Evolutionary conservation across 768 basidiomycete species (phyloP).

Genomic region (Imleria badia): DNA sequence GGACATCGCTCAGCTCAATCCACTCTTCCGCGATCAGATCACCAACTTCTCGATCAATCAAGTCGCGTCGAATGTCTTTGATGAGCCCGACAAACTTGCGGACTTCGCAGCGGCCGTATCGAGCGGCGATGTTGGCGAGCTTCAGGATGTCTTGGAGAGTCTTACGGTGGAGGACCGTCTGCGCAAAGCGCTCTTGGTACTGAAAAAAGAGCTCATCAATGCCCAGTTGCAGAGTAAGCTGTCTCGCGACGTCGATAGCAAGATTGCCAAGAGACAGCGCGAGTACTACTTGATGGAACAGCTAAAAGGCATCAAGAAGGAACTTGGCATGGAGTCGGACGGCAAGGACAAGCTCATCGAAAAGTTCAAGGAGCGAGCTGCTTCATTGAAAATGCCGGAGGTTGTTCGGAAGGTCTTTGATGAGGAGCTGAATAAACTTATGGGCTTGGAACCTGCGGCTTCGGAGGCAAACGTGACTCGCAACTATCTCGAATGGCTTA

Average conservation of each 20-base stretch:
- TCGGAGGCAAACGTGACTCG: constrained; percentile 92
- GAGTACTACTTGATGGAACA: constrained; percentile 98
- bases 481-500: constrained; percentile 93
- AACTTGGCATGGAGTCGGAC: constrained; percentile 92
- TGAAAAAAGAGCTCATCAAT: constrained; percentile 98
- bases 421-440: constrained; percentile 89
- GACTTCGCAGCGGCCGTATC: constrained; percentile 97
- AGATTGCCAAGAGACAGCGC: constrained; percentile 90
- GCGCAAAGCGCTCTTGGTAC: constrained; percentile 83
- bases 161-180: constrained; percentile 84
- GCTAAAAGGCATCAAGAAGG: constrained; percentile 94
- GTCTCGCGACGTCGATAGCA: constrained; percentile 87
- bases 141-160: constrained; percentile 92
- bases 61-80: constrained; percentile 89
- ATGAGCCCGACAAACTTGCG: constrained; percentile 95
- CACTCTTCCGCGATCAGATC: constrained; percentile 97
- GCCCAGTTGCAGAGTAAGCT: constrained; percentile 94
- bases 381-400: constrained; percentile 83
- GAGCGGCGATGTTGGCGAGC: constrained; percentile 86
- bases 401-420: constrained; percentile 92
- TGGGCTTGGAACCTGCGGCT: constrained; percentile 85
- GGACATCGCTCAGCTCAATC: constrained; percentile 95
- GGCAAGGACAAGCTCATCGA: constrained; percentile 94
- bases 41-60: constrained; percentile 95
- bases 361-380: constrained; percentile 87